These are phyloP conservation scores for Thielaviopsis euricoi DNA, from an alignment of 2,329 filamentous ascomycete species.

Conservation along the genomic window DNA sequence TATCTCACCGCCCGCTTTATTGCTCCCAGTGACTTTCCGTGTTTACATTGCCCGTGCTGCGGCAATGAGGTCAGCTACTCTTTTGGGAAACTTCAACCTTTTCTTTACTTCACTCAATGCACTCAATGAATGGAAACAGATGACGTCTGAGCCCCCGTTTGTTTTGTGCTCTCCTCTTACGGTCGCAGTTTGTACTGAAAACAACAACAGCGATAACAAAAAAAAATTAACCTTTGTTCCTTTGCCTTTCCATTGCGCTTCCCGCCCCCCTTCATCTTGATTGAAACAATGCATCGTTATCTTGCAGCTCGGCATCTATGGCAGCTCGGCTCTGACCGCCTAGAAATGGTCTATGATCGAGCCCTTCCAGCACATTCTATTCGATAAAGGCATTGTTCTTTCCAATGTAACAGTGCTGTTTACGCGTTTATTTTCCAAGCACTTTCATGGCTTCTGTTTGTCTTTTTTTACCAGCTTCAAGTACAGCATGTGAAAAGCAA, in stretches of 20 bases:
- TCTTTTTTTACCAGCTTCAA: no score
- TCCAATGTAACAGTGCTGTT: not conserved
- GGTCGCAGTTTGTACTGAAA: not conserved
- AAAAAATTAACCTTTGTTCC: not conserved
- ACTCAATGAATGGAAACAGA: no score
- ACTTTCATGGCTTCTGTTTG: no score
- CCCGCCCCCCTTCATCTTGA: not conserved
- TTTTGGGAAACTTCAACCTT: not conserved
- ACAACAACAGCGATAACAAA: no score
- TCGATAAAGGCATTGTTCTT: not conserved
- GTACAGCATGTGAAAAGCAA: not conserved
- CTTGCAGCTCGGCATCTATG: not conserved
- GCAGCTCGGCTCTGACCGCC: not conserved
- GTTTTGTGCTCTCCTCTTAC: not conserved
- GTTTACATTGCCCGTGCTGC: not conserved
- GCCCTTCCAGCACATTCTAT: not conserved
- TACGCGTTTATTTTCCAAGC: no score
- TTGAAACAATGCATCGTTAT: not conserved
- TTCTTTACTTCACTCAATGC: no score
- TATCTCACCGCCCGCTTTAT: not conserved
- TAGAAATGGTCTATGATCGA: not conserved
- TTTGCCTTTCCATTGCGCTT: not conserved
- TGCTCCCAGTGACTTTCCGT: not conserved
- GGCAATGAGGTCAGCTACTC: not conserved
- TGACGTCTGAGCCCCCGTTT: not conserved